Evolutionary conservation across 495 filamentous ascomycete genomes (phyloP).

Genomic region (Thermochaetoides thermophila): DNA sequence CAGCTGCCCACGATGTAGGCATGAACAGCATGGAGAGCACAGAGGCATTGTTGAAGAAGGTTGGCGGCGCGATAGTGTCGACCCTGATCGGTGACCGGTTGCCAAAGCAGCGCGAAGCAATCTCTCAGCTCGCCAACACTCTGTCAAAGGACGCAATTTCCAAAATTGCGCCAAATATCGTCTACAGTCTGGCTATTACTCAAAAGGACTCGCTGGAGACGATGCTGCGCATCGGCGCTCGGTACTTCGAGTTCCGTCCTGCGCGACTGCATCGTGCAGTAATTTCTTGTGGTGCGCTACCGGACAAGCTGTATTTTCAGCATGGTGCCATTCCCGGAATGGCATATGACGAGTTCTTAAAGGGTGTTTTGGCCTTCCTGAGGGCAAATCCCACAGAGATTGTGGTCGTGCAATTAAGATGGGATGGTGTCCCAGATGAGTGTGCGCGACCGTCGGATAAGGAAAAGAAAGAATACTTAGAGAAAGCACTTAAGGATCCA

Average conservation of each 20-base stretch:
- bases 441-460: conserved; percentile 29
- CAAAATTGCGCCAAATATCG: conserved; percentile 34
- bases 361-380: conserved; percentile 31
- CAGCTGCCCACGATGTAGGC: conserved; percentile 34
- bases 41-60: conserved; percentile 22
- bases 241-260: conserved; percentile 43
- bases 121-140: conserved; percentile 18
- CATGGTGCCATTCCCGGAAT: conserved; percentile 41
- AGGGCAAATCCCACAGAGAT: conserved; percentile 31
- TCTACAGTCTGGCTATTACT: conserved; percentile 36
- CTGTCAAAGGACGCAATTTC: conserved; percentile 23
- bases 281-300: conserved; percentile 19
- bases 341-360: conserved; percentile 33
- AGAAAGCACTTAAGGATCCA: conserved; percentile 22
- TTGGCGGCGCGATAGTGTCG: conserved; percentile 24
- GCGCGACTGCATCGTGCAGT: conserved; percentile 31
- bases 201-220: conserved; percentile 35
- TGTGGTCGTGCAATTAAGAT: conserved; percentile 36
- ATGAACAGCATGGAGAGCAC: conserved; percentile 40
- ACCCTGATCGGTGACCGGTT: too few relatives aligned
- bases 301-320: conserved; percentile 37
- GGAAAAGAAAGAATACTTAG: conserved; percentile 27
- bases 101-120: conserved; percentile 13
- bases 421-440: conserved; percentile 36
- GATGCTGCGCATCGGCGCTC: conserved; percentile 33